Conservation (phyloP, 208 protist genomes). For the Trypanosoma melophagium region DNA sequence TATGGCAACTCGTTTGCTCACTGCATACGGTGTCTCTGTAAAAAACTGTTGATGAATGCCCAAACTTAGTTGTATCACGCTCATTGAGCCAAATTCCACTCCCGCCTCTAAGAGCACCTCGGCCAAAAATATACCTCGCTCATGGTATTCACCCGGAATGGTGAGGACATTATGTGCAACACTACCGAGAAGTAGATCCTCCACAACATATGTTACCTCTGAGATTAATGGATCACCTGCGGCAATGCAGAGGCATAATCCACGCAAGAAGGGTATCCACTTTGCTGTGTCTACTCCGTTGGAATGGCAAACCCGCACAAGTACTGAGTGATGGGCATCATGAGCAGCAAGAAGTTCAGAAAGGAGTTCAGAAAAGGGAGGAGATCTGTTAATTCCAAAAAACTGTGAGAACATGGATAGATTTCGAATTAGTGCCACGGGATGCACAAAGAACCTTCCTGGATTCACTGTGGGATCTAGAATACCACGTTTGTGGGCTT, state of each 20-base stretch:
- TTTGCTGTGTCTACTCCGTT: slow-evolving; percentile 1
- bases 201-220: slow-evolving; percentile 14
- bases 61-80: slow-evolving; percentile 11
- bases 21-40: slow-evolving; percentile 11
- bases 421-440: slow-evolving; percentile 15
- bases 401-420: slow-evolving; percentile 17
- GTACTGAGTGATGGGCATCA: slow-evolving; percentile 1
- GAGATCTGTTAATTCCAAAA: slow-evolving; percentile 21
- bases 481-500: background rate
- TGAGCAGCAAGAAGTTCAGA: slow-evolving; percentile 15
- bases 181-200: slow-evolving; percentile 12
- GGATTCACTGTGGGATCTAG: slow-evolving; percentile 7
- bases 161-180: background rate
- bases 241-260: slow-evolving; percentile 16
- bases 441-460: slow-evolving; percentile 20
- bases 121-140: slow-evolving; percentile 15
- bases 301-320: slow-evolving; percentile 11
- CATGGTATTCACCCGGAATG: slow-evolving; percentile 23
- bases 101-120: slow-evolving; percentile 22
- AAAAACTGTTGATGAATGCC: slow-evolving; percentile 26
- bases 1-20: slow-evolving; percentile 17
- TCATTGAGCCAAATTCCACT: slow-evolving; percentile 21
- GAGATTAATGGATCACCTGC: slow-evolving; percentile 7
- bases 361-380: slow-evolving; percentile 13
- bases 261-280: slow-evolving; percentile 27